Evolutionary conservation across 2,329 filamentous ascomycete genomes (phyloP), one percentile per base, ranked within the genome.

Genomic region (Trichoderma sp.): DNA sequence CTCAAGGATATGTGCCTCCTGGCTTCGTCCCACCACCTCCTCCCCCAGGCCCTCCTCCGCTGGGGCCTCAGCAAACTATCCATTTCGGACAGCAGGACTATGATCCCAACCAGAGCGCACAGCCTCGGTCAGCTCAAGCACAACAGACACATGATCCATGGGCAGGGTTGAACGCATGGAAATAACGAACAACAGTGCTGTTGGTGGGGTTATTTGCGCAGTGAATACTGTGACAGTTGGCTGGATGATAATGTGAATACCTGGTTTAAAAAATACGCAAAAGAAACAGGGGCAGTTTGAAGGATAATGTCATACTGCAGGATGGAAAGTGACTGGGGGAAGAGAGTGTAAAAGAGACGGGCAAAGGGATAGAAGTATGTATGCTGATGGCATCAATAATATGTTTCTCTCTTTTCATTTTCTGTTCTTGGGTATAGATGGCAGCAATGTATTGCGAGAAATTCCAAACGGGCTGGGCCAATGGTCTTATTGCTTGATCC

Each of bases 1-100:
- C 77, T 56, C 85, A 85, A 77, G 81, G 83, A 29, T 89, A 88
- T 72, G 86, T 89, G 35, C 89, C 90, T 16, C 85, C 86, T 0
- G 90, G 90, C 4, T 91, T 91, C 77, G 88, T 92, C 50, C 91
- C 90, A 5, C 91, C 91, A 3, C 90, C 91, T 7, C 91, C 91
- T 1, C 90, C 91, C 2, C 91, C 91, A 0, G 90, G 90, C 0
- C 90, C 90, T 4, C 90, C 90, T 8, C 90, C 90, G 1, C 80
- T 92, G 78, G 90, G 90, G 4, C 89, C 89, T 38, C 90, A 92
- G 80, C 90, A 92, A 81, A 92, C 89, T 11, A 88, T 90, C 33
- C 88, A 91, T 77, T 89, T 91, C 77, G 84, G 85, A 7, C 81
- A 81, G 33, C 82, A 84, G 65, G 81, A 82, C 12, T 83, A 82